Evolutionary conservation across 108 stramenopile species (phyloP), one percentile per base, ranked within the genome.

Genomic region (Skeletonema marinoi): DNA sequence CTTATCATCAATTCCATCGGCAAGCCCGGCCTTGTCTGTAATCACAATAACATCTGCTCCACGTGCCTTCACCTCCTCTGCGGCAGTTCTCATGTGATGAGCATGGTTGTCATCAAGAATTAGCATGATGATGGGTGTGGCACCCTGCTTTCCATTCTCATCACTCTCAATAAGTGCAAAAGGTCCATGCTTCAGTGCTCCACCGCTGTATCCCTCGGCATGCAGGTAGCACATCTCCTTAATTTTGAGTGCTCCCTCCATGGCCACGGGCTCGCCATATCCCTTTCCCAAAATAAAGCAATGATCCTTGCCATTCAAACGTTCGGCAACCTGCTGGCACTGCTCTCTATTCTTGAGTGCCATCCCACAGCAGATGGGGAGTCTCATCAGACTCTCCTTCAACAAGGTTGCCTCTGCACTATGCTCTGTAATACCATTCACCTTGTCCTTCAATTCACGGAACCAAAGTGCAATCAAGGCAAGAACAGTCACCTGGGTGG

Each of bases 221-320:
- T 99, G 98, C 4, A 99, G 75, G 72, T 99, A 99, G 65, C 94
- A 92, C 92, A 97, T 98, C 85, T 99, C 99, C 86, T 99, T 99
- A 51, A 99, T 96, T 83, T 99, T 99, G 54, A 99, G 81, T 7
- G 99, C 99, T 30, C 99, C 99, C 83, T 99, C 97, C 70, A 85
- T 78, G 14, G 98, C 97, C 25, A 98, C 96, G 25, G 98, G 96
- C 69, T 98, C 96, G 33, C 88, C 96, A 59, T 89, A 95, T 56
- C 95, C 92, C 76, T 98, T 98, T 30, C 98, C 98, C 31, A 99
- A 85, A 38, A 99, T 89, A 78, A 99, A 99, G 66, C 95, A 86
- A 83, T 98, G 96, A 48, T 98, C 94, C 82, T 97, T 98, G 68
- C 92, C 78, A 51, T 85, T 77, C 59, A 99, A 83, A 58, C 64